These are phyloP conservation scores for Magnusiomyces ingens DNA, from an alignment of 1,139 yeast species.

Conservation along the genomic window DNA sequence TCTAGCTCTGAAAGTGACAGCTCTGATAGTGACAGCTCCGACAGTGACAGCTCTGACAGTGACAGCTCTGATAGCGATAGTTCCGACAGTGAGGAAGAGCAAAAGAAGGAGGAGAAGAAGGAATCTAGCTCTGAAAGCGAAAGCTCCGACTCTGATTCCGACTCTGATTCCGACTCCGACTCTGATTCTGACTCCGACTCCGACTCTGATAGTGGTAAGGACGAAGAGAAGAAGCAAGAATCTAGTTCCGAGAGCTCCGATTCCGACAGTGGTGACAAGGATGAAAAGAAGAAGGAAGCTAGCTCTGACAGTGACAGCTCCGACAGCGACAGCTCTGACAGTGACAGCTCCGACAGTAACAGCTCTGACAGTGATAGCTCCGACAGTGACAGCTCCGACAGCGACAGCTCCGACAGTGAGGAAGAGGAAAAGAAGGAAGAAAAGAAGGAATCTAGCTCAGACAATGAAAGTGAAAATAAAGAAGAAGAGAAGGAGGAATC, in stretches of 20 bases:
- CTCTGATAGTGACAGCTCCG: neutral
- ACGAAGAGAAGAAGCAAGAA: neutral
- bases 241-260: slow-evolving; percentile 16
- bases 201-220: neutral
- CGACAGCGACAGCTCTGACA: slow-evolving; percentile 16
- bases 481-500: slow-evolving; percentile 14
- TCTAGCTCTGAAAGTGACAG: too few relatives aligned
- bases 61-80: neutral
- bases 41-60: neutral
- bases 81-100: neutral
- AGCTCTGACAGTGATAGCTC: slow-evolving; percentile 16
- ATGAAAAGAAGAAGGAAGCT: slow-evolving; percentile 15
- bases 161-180: neutral
- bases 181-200: neutral
- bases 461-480: slow-evolving; percentile 21
- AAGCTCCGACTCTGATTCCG: neutral
- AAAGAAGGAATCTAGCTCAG: slow-evolving; percentile 17
- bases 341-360: slow-evolving; percentile 19
- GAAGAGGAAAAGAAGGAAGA: too few relatives aligned
- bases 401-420: slow-evolving; percentile 13
- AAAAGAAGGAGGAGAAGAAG: neutral
- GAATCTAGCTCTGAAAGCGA: slow-evolving; percentile 13
- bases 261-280: neutral
- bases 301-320: slow-evolving; percentile 10
- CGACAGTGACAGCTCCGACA: slow-evolving; percentile 11